Percentiles rank a stretch among this genome's conserved stretches.
Conservation (phyloP, 352 stramenopile species). For the Globisporangium parvum region DNA sequence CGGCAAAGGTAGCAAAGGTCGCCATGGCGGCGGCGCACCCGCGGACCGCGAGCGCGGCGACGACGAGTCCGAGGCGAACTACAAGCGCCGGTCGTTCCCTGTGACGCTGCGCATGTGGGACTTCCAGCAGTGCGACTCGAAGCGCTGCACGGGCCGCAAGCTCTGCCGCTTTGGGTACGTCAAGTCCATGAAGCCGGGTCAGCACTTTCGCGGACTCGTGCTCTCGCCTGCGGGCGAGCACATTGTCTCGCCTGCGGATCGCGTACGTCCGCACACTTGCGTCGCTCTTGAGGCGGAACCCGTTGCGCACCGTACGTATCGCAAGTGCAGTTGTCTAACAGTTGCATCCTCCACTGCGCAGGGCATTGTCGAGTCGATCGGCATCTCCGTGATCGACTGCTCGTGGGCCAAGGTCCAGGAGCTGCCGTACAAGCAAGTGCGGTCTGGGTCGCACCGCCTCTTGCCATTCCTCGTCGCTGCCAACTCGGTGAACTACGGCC, state of each 20-base stretch:
- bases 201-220: conserved; percentile 93
- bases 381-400: conserved; percentile 96
- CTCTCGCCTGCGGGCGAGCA: conserved; percentile 89
- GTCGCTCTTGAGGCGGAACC: no score
- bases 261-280: no score
- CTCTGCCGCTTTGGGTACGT: conserved; percentile 90
- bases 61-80: conserved; percentile 62
- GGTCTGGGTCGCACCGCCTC: conserved; percentile 91
- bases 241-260: conserved; percentile 88
- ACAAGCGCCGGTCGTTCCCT: conserved; percentile 64
- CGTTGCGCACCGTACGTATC: no score
- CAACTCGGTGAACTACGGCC: conserved; percentile 99
- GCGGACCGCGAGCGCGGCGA: conserved; percentile 23
- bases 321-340: no score
- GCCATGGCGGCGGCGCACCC: conserved; percentile 16
- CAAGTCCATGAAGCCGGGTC: conserved; percentile 89
- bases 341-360: no score
- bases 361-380: conserved; percentile 68
- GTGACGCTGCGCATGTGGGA: conserved; percentile 93
- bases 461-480: conserved; percentile 97
- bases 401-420: conserved; percentile 96
- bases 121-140: conserved; percentile 94
- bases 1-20: conserved; percentile 2
- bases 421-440: conserved; percentile 94
- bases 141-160: conserved; percentile 92